Evolutionary conservation across 176 grass and related monocot genomes (phyloP).

Genomic region (Musa schizocarpa): DNA sequence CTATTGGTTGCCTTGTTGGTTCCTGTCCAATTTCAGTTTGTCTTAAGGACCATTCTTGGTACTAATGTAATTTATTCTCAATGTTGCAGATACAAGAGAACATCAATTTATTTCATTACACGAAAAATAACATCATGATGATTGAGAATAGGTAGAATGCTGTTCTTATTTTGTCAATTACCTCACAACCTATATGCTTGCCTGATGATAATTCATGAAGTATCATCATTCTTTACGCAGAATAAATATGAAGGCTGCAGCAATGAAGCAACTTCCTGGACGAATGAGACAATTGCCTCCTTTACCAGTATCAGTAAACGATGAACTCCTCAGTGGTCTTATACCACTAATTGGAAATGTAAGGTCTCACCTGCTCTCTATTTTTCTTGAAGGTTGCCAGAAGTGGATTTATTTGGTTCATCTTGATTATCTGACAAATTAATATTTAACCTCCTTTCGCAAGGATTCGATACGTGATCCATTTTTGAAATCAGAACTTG

Average conservation of each 20-base stretch:
- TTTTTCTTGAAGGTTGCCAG: too few relatives aligned
- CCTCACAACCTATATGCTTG: not conserved
- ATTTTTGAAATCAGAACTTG: too few relatives aligned
- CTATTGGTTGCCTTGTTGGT: not conserved
- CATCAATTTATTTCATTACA: not conserved
- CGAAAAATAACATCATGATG: constrained; percentile 1
- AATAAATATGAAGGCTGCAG: not conserved
- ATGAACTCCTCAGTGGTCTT: not conserved
- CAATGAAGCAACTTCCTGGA: not conserved
- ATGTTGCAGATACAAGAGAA: not conserved
- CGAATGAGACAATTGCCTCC: constrained; percentile 1
- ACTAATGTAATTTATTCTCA: not conserved
- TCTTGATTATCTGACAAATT: not conserved
- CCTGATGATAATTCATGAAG: not conserved
- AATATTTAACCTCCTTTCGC: not conserved
- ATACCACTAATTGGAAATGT: not conserved
- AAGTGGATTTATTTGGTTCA: not conserved
- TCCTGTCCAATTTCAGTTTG: not conserved
- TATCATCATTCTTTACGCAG: not conserved
- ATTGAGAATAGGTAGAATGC: constrained; percentile 5
- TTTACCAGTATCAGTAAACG: not conserved
- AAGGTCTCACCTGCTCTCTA: not conserved
- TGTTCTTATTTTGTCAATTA: not conserved
- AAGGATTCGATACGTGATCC: too few relatives aligned
- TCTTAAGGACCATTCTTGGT: not conserved